Percentiles rank a stretch among this genome's conserved stretches.
Evolutionary conservation across 352 stramenopile species (phyloP).

Genomic region (Globisporangium viniferum): DNA sequence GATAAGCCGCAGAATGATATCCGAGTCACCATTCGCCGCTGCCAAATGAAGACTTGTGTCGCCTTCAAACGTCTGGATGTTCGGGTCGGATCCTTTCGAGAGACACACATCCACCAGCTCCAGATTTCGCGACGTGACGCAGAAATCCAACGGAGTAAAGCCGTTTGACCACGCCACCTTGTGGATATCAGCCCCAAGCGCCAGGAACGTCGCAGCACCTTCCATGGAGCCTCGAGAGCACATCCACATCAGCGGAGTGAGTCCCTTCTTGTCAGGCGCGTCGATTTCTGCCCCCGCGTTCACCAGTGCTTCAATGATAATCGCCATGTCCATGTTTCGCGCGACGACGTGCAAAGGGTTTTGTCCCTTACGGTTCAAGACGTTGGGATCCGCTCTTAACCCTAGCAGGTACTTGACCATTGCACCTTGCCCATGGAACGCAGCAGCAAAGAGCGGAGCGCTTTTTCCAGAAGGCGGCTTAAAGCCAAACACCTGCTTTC

Average conservation of each 20-base stretch:
- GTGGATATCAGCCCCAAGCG: constrained; percentile 63
- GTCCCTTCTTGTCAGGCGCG: constrained; percentile 51
- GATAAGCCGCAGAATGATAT: constrained; percentile 57
- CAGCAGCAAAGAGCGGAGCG: constrained; percentile 62
- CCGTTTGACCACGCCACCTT: constrained; percentile 73
- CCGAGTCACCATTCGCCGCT: constrained; percentile 29
- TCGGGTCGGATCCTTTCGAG: constrained; percentile 65
- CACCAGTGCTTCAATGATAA: constrained; percentile 65
- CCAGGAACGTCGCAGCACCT: constrained; percentile 64
- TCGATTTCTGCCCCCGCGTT: constrained; percentile 57
- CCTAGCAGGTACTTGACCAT: constrained; percentile 70
- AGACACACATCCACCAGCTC: constrained; percentile 69
- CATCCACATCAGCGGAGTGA: constrained; percentile 83
- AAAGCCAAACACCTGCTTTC: constrained; percentile 73
- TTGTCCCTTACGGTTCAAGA: constrained; percentile 55
- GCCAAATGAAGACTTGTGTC: constrained; percentile 77
- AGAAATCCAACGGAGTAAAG: constrained; percentile 66
- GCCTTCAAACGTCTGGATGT: constrained; percentile 52
- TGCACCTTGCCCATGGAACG: constrained; percentile 45
- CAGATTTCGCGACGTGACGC: constrained; percentile 32
- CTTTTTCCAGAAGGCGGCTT: constrained; percentile 50
- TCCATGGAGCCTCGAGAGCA: constrained; percentile 56
- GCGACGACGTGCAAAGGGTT: constrained; percentile 69
- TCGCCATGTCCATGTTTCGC: constrained; percentile 45
- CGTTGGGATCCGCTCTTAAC: constrained; percentile 45